Base-by-base conservation (phyloP, 352 stramenopile genomes). In the Pythium folliculosum region DNA sequence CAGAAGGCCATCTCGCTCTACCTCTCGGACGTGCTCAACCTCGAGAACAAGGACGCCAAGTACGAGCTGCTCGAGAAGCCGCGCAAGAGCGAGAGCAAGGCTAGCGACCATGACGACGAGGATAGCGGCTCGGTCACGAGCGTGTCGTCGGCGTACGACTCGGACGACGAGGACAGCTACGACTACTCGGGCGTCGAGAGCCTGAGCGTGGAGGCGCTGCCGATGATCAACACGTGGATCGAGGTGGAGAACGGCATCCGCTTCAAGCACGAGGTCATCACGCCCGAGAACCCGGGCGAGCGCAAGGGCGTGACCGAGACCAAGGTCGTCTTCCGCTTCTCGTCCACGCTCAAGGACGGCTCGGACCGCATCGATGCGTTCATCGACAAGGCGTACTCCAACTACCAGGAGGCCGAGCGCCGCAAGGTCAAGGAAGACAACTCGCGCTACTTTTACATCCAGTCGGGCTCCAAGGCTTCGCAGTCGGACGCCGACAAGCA, bases 191-290 rank as follows among this genome's bases (percentile, higher is more conserved):
- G 75, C 37, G 72, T 73, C 43, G 70, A 82, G 40, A 72, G 75
- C 35, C 73, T 85, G 17, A 74, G 60, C 47, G 65, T 79, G 30
- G 70, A 82, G 61, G 67, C 62, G 35, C 40, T 84, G 52, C 77
- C 77, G 14, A 69, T 63, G 19, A 53, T 73, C 23, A 80, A 80
- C 60, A 55, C 78, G 50, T 87, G 77, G 78, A 77, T 87, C 67
- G 32, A 72, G n/a, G 61, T 87, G 38, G 78, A 80, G 44, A 30
- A 63, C 0, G 76, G 72, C 13, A 58, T 84, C n/a, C n/a, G 64
- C n/a, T 84, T 84, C 69, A 75, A 76, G 54, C 78, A 84, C 72
- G 72, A 81, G 56, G 72, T 73, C 13, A 61, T 77, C 16, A 67
- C 57, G 16, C 67, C 61, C 21, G 51, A 62, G 30, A 55, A 74